phyloP scores from a whole-genome alignment of 306 rosid species.

The Quillaja saponaria region DNA sequence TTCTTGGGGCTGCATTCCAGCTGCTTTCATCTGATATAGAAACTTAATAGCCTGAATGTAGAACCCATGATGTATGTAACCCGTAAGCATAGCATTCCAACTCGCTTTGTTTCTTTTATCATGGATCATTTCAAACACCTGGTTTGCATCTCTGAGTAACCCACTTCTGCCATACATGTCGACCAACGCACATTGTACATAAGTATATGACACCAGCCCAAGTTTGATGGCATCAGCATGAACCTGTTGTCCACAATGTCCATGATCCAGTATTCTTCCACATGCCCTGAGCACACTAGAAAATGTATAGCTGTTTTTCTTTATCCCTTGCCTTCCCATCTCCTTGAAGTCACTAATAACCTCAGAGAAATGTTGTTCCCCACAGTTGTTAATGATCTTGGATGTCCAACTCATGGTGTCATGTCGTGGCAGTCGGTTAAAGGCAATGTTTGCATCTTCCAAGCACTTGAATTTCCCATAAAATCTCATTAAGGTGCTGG shows the following conservation, averaged over 20 bases:
- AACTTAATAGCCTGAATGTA: conserved; percentile 59
- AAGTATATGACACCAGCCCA: conserved; percentile 40
- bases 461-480: conserved; percentile 48
- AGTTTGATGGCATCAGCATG: conserved; percentile 58
- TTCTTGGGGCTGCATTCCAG: conserved; percentile 48
- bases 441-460: conserved; percentile 46
- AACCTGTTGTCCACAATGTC: conserved; percentile 49
- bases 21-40: conserved; percentile 54
- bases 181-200: conserved; percentile 54
- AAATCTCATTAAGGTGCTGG: conserved; percentile 48
- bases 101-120: conserved; percentile 38
- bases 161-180: conserved; percentile 65
- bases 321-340: conserved; percentile 53
- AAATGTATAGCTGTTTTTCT: conserved; percentile 51
- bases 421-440: conserved; percentile 31
- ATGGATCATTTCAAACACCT: conserved; percentile 39
- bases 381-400: conserved; percentile 42
- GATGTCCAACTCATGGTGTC: conserved; percentile 55
- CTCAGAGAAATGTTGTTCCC: conserved; percentile 44
- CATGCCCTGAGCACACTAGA: conserved; percentile 65
- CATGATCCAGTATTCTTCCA: conserved; percentile 47
- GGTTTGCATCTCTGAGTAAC: conserved; percentile 45
- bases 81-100: conserved; percentile 68
- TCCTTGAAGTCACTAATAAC: conserved; percentile 46
- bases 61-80: conserved; percentile 43